Evolutionary conservation across 345 rosid species (phyloP).

Genomic region (Brassica cretica): DNA sequence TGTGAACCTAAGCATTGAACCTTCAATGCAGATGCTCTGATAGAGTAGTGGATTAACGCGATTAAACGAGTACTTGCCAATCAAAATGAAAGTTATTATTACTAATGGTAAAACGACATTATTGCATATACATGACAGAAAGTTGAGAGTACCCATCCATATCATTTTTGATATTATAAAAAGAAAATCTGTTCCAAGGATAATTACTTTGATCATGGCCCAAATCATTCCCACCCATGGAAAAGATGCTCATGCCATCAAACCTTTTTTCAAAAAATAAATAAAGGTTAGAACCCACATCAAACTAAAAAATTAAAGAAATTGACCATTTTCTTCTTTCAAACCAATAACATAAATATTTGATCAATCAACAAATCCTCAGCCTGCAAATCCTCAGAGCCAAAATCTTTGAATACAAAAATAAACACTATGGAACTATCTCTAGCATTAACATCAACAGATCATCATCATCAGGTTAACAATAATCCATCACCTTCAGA

Average conservation of each 20-base stretch:
- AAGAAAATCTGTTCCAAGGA: constrained; percentile 30
- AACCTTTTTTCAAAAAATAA: neutral
- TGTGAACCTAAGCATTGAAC: too few relatives aligned
- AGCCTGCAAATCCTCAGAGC: constrained; percentile 20
- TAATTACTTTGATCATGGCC: constrained; percentile 42
- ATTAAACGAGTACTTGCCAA: neutral
- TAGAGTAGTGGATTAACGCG: neutral
- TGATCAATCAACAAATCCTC: constrained; percentile 31
- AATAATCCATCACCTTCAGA: constrained; percentile 62
- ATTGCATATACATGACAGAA: constrained; percentile 25
- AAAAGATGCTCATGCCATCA: constrained; percentile 33
- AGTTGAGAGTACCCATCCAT: constrained; percentile 16
- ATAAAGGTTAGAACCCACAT: constrained; percentile 35
- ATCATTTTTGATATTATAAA: constrained; percentile 15
- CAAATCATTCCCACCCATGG: constrained; percentile 45
- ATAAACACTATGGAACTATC: constrained; percentile 16
- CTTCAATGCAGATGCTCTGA: neutral
- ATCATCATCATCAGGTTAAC: constrained; percentile 8
- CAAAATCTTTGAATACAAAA: constrained; percentile 10
- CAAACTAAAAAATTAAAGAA: constrained; percentile 6
- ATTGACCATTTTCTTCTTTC: constrained; percentile 17
- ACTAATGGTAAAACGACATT: constrained; percentile 29
- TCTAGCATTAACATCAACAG: constrained; percentile 19
- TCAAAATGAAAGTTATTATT: constrained; percentile 5
- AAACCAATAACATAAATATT: constrained; percentile 29